phyloP scores from a whole-genome alignment of 176 grass and related monocot species.

The Oryza longistaminata region DNA sequence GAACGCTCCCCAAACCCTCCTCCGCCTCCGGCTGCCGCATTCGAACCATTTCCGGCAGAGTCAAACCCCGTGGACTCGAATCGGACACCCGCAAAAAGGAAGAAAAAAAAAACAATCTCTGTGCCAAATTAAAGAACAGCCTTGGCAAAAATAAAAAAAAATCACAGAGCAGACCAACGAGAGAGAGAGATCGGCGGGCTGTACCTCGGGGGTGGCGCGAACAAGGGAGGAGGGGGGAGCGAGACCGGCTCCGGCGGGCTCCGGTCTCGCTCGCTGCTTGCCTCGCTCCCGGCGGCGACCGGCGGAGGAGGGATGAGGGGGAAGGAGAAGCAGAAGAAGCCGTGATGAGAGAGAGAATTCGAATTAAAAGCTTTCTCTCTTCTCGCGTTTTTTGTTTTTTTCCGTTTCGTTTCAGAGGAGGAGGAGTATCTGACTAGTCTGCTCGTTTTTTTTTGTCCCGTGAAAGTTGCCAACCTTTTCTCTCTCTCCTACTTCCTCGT shows the following conservation, averaged over 20 bases:
- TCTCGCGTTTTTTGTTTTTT: background rate
- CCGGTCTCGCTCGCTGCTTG: background rate
- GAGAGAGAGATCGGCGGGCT: background rate
- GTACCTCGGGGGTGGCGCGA: slow-evolving; percentile 16
- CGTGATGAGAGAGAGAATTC: slow-evolving; percentile 40
- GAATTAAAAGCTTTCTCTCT: slow-evolving; percentile 56
- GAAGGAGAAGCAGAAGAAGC: slow-evolving; percentile 5
- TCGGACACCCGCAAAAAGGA: background rate
- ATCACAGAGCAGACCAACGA: background rate
- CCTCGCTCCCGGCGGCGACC: background rate
- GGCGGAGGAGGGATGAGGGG: background rate
- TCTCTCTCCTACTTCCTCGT: background rate
- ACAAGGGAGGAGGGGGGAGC: background rate
- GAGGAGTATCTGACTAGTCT: background rate
- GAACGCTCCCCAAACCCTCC: background rate
- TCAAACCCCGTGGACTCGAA: background rate
- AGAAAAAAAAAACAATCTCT: background rate
- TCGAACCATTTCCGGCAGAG: slow-evolving; percentile 1
- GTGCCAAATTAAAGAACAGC: background rate
- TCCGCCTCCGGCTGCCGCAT: background rate
- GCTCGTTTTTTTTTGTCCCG: slow-evolving; percentile 41
- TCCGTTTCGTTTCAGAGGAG: slow-evolving; percentile 35
- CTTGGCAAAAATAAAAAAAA: background rate
- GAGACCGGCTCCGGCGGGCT: background rate
- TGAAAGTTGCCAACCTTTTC: slow-evolving; percentile 21